These are phyloP conservation scores for Pascua sp. DNA, from an alignment of 1,284 basidiomycete species.

Conservation along the genomic window DNA sequence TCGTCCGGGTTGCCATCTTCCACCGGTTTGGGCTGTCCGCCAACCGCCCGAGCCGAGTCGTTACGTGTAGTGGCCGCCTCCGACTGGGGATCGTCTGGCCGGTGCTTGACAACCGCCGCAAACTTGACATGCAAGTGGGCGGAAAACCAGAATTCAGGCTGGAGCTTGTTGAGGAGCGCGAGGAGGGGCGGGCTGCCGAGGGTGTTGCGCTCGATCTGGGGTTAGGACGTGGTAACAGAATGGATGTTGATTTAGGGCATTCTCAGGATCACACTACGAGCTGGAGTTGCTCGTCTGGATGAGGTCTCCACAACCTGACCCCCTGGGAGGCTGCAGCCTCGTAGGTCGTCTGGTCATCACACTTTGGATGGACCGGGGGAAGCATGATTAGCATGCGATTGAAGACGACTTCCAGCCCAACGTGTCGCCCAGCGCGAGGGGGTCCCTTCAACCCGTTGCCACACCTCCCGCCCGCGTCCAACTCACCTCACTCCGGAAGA, in stretches of 20 bases:
- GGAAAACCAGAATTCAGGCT: slow-evolving; percentile 90
- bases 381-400: no score
- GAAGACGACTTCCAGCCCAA: no score
- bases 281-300: no score
- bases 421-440: no score
- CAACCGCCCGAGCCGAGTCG: no score
- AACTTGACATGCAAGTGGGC: slow-evolving; percentile 88
- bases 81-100: not conserved
- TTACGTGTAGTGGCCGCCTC: not conserved
- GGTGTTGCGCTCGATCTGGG: slow-evolving; percentile 58
- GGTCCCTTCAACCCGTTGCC: not conserved
- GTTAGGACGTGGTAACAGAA: not conserved
- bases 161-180: slow-evolving; percentile 67
- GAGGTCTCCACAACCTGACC: not conserved
- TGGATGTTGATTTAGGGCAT: not conserved
- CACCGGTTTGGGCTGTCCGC: not conserved
- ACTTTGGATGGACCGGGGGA: no score
- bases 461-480: not conserved
- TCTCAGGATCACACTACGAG: no score
- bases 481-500: slow-evolving; percentile 66
- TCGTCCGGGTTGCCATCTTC: slow-evolving; percentile 60
- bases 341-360: no score
- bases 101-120: slow-evolving; percentile 64
- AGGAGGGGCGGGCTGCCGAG: slow-evolving; percentile 89
- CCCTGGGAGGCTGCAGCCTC: no score